phyloP scores from a whole-genome alignment of 768 basidiomycete species.

The Termitomyces sp. region DNA sequence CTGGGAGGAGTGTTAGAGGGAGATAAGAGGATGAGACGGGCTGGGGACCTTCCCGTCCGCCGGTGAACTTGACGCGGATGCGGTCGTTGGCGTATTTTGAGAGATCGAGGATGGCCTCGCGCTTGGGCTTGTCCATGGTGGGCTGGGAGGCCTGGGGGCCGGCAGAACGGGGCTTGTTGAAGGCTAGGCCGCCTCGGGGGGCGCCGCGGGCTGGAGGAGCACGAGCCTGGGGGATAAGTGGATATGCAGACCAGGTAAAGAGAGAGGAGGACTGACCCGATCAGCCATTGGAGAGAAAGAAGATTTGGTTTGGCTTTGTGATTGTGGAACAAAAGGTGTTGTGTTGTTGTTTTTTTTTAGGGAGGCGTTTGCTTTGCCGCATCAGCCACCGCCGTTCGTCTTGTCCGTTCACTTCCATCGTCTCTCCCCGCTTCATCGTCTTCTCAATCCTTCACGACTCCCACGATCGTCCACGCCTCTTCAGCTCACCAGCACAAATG shows the following conservation, averaged over 20 bases:
- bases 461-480: conserved; percentile 7
- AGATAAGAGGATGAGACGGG: not conserved
- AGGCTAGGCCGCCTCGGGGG: conserved; percentile 34
- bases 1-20: conserved; percentile 36
- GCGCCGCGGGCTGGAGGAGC: conserved; percentile 37
- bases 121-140: conserved; percentile 72
- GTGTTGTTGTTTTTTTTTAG: conserved; percentile 12
- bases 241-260: conserved; percentile 25
- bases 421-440: not conserved
- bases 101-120: conserved; percentile 94
- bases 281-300: conserved; percentile 44
- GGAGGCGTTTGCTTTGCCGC: no score
- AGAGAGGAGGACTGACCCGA: conserved; percentile 43
- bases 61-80: conserved; percentile 97
- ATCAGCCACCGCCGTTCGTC: conserved; percentile 1
- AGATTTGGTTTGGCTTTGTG: conserved; percentile 3
- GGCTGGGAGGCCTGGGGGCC: conserved; percentile 44
- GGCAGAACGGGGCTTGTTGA: conserved; percentile 46
- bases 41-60: conserved; percentile 82
- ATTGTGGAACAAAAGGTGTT: conserved; percentile 10
- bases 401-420: not conserved
- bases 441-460: conserved; percentile 10
- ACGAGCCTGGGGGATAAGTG: conserved; percentile 53
- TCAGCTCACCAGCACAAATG: conserved; percentile 54
- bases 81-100: conserved; percentile 91